Conservation (phyloP, 768 basidiomycete genomes). For the Leccinum incarnatum region DNA sequence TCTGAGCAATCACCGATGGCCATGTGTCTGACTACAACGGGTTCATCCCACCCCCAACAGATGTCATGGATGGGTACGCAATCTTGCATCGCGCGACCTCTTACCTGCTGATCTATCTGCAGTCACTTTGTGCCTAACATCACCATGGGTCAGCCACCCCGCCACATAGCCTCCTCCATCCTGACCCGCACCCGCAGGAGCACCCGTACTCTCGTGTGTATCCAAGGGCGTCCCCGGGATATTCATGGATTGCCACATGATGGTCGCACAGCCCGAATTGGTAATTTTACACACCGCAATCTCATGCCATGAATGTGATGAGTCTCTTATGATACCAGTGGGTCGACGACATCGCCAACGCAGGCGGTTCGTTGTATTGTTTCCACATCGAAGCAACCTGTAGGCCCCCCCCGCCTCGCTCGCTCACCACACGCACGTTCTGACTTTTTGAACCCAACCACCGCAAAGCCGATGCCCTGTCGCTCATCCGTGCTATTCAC, state of each 20-base stretch:
- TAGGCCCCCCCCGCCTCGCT: slow-evolving; percentile 37
- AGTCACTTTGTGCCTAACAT: slow-evolving; percentile 99
- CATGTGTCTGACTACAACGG: slow-evolving; percentile 9
- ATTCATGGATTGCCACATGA: slow-evolving; percentile 99
- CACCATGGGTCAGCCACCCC: slow-evolving; percentile 73
- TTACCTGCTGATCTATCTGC: slow-evolving; percentile 7
- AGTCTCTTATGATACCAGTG: slow-evolving; percentile 54
- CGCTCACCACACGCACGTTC: slow-evolving; percentile 10
- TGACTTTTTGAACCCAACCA: not conserved
- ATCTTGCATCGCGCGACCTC: not conserved
- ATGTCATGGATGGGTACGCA: slow-evolving; percentile 94
- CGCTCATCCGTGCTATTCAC: slow-evolving; percentile 80
- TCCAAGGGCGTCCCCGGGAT: slow-evolving; percentile 86
- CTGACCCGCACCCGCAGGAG: slow-evolving; percentile 48
- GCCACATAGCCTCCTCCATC: not conserved
- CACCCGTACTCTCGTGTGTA: slow-evolving; percentile 84
- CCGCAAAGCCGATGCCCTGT: slow-evolving; percentile 58
- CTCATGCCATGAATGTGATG: not conserved
- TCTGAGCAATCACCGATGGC: slow-evolving; percentile 4
- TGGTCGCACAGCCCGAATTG: slow-evolving; percentile 92
- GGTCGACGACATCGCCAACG: slow-evolving; percentile 94
- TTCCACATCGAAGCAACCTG: slow-evolving; percentile 96
- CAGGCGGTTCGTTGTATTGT: slow-evolving; percentile 92
- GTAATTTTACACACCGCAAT: slow-evolving; percentile 37
- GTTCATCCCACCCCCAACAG: slow-evolving; percentile 38